These are phyloP conservation scores for Lepidopterella palustris DNA, from an alignment of 495 filamentous ascomycete species.

Conservation along the genomic window DNA sequence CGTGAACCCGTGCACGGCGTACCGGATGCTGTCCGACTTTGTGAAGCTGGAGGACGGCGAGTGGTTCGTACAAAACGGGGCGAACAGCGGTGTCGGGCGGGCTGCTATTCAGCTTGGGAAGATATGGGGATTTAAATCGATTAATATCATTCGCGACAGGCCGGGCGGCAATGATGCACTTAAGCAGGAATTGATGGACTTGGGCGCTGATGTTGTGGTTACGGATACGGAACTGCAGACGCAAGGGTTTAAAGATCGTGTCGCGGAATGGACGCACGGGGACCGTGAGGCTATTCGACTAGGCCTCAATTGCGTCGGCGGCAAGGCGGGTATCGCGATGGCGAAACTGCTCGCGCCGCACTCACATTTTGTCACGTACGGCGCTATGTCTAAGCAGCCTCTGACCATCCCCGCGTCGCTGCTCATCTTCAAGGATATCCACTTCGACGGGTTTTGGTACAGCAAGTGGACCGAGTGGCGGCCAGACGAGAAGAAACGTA, in stretches of 20 bases:
- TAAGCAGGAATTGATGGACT: constrained; percentile 58
- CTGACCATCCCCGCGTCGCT: constrained; percentile 67
- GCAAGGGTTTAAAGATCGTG: constrained; percentile 52
- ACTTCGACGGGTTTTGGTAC: constrained; percentile 91
- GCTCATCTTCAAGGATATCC: constrained; percentile 84
- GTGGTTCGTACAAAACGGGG: constrained; percentile 96
- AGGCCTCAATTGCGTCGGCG: constrained; percentile 93
- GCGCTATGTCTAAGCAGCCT: constrained; percentile 85
- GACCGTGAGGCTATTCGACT: constrained; percentile 63
- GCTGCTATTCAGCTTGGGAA: constrained; percentile 78
- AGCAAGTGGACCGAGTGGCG: constrained; percentile 78
- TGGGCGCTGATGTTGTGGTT: constrained; percentile 76
- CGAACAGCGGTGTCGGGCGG: constrained; percentile 85
- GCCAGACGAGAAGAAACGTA: constrained; percentile 65
- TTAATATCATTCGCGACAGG: constrained; percentile 77
- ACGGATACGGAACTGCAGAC: constrained; percentile 71
- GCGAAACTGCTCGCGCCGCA: constrained; percentile 57
- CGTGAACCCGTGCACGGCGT: constrained; percentile 90
- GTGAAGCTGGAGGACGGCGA: constrained; percentile 60
- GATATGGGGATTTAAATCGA: constrained; percentile 77
- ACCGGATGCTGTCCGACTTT: constrained; percentile 85
- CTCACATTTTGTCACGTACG: constrained; percentile 84
- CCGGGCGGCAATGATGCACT: constrained; percentile 57
- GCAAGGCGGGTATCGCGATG: constrained; percentile 66
- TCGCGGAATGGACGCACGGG: constrained; percentile 64